A percentile compares a stretch with the other conserved stretches of the same genome.
phyloP scores from a whole-genome alignment of 2,329 filamentous ascomycete genomes.

The Penicillium olsonii region DNA sequence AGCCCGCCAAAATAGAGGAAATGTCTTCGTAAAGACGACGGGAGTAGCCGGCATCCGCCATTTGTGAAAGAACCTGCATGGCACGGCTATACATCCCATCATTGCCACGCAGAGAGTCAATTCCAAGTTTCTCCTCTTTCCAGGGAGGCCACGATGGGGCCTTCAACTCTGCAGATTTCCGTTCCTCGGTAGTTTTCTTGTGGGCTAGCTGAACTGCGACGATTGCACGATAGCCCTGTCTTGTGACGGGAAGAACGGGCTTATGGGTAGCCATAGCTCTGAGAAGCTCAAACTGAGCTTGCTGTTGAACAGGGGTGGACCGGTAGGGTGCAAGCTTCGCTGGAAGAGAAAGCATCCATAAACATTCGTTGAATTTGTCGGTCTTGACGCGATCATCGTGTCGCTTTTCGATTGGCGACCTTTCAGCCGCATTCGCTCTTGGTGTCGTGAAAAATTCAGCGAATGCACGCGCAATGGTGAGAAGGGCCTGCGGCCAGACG shows the following conservation, averaged over 20 bases:
- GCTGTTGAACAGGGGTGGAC: slow-evolving; percentile 53
- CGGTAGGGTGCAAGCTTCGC: slow-evolving; percentile 52
- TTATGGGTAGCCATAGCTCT: slow-evolving; percentile 57
- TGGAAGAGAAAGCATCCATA: slow-evolving; percentile 52
- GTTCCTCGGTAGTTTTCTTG: slow-evolving; percentile 57
- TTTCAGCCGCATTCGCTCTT: not conserved
- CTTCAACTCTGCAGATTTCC: slow-evolving; percentile 61
- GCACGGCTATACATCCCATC: slow-evolving; percentile 60
- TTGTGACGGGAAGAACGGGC: slow-evolving; percentile 58
- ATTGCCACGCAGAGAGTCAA: slow-evolving; percentile 59
- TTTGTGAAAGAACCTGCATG: slow-evolving; percentile 56
- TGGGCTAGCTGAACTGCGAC: slow-evolving; percentile 59
- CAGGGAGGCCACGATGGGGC: slow-evolving; percentile 65
- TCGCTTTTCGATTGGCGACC: slow-evolving; percentile 7
- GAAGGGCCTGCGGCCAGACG: slow-evolving; percentile 50
- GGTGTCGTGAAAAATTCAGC: slow-evolving; percentile 34
- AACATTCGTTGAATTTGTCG: slow-evolving; percentile 50
- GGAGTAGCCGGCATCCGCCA: slow-evolving; percentile 62
- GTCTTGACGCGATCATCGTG: slow-evolving; percentile 33
- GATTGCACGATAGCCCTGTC: slow-evolving; percentile 59
- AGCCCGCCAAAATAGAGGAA: slow-evolving; percentile 59
- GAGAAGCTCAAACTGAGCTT: slow-evolving; percentile 59
- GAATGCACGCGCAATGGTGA: slow-evolving; percentile 44
- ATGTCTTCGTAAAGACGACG: slow-evolving; percentile 54
- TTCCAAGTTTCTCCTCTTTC: slow-evolving; percentile 62